phyloP scores from a whole-genome alignment of 129 eudicot genomes.

The Logfia minima region DNA sequence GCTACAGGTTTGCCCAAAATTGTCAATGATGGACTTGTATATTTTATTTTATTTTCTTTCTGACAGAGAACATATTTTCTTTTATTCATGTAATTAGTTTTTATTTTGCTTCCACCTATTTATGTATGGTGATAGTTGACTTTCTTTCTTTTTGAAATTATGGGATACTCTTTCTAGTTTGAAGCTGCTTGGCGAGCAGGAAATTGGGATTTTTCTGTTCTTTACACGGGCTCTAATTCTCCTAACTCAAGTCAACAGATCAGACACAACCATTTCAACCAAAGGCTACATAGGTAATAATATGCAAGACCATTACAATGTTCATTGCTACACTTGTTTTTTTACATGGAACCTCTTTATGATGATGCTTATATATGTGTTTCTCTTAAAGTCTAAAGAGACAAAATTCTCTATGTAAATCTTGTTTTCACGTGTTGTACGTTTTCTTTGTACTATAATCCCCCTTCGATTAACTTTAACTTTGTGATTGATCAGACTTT shows the following conservation, averaged over 20 bases:
- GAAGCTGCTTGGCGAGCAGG: constrained; percentile 99
- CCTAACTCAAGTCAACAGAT: constrained; percentile 38
- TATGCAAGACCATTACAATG: background rate
- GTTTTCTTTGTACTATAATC: background rate
- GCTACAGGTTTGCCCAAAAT: constrained; percentile 71
- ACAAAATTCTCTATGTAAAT: background rate
- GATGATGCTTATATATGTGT: background rate
- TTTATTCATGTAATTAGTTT: background rate
- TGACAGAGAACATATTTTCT: background rate
- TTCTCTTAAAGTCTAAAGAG: too few relatives aligned
- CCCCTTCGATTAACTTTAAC: too few relatives aligned
- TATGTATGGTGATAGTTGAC: constrained; percentile 23
- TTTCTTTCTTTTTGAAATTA: constrained; percentile 12
- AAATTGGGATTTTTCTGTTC: constrained; percentile 88
- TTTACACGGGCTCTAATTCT: constrained; percentile 42
- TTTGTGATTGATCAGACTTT: too few relatives aligned
- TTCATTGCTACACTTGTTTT: background rate
- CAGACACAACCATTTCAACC: constrained; percentile 60
- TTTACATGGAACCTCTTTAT: background rate
- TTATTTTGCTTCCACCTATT: constrained; percentile 3
- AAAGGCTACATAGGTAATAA: constrained; percentile 75
- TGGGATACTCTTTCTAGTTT: constrained; percentile 53
- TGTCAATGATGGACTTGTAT: background rate
- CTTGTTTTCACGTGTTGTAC: constrained; percentile 4
- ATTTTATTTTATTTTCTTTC: background rate